Evolutionary conservation across 352 stramenopile species (phyloP), one percentile per base, ranked within the genome.

Genomic region (Thraustotheca clavata): DNA sequence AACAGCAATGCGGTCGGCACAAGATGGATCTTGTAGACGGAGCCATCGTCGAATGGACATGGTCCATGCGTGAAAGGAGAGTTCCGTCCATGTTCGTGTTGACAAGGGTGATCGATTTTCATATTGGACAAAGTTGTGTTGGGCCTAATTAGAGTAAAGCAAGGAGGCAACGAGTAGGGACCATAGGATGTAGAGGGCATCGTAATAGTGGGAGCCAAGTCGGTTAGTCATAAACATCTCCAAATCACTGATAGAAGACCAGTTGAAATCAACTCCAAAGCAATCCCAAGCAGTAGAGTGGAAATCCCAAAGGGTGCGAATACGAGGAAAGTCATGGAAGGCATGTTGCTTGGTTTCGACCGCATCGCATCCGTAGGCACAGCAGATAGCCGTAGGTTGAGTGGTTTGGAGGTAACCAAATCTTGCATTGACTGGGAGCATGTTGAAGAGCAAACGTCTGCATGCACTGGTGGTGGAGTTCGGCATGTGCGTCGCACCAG

Each of bases 381-480:
- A 47, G 6, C 4, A 8, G 16, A 59, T 43, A n/a, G 29, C 24
- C 18, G 41, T 11, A 4, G 22, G 49, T 7, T 18, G 5, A n/a
- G 3, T 43, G 4, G 26, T 4, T 7, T 59, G 49, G 3, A 39
- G 3, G 29, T 43, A 60, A 22, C 18, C 7, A 24, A 49, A 60
- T 4, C 49, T 33, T 6, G 14, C 14, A 20, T 49, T 47, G 49
- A 60, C 49, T 3, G 49, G 49, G 7, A 60, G 12, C 49, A 60
- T 60, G 18, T 52, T 7, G 16, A 62, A 24, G 1, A 22, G 35
- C 54, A 62, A 0, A 62, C 54, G 38, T 62, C 54, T 1, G 54
- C 36, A 5, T 62, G 54, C 24, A 62, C 54, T 0, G 54, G 54
- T 14, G 35, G 40, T 38, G 22, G 8, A 5, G 8, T 18, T 24